Conservation (phyloP, 129 eudicot species). For the Centaurea solstitialis region DNA sequence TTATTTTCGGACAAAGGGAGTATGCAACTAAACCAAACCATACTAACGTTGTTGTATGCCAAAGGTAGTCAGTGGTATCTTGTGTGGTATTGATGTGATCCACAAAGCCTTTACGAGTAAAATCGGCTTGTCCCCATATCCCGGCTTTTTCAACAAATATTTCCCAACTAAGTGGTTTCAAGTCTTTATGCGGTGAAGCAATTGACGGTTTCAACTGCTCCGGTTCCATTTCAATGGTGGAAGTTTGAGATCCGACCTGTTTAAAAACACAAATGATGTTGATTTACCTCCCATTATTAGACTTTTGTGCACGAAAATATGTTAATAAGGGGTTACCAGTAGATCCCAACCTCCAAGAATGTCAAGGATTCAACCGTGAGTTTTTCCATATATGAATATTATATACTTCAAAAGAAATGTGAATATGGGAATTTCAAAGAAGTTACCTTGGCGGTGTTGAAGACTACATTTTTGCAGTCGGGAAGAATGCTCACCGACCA, state of each 20-base stretch:
- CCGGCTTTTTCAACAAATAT: constrained; percentile 73
- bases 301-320: neutral
- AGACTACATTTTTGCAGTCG: constrained; percentile 92
- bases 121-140: constrained; percentile 78
- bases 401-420: neutral
- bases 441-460: constrained; percentile 90
- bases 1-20: neutral
- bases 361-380: neutral
- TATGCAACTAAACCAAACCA: neutral
- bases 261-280: neutral
- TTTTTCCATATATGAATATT: neutral
- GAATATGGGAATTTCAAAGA: neutral
- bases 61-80: constrained; percentile 95
- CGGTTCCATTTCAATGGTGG: constrained; percentile 76
- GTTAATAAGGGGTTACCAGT: neutral
- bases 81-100: constrained; percentile 95
- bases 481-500: constrained; percentile 99
- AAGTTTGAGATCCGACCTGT: constrained; percentile 79
- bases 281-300: neutral
- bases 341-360: neutral
- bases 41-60: constrained; percentile 85
- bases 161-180: constrained; percentile 67
- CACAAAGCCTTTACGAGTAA: constrained; percentile 66
- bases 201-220: constrained; percentile 57
- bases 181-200: constrained; percentile 44